Conservation (phyloP, 2,329 filamentous ascomycete species). For the Sporothrix protearum region DNA sequence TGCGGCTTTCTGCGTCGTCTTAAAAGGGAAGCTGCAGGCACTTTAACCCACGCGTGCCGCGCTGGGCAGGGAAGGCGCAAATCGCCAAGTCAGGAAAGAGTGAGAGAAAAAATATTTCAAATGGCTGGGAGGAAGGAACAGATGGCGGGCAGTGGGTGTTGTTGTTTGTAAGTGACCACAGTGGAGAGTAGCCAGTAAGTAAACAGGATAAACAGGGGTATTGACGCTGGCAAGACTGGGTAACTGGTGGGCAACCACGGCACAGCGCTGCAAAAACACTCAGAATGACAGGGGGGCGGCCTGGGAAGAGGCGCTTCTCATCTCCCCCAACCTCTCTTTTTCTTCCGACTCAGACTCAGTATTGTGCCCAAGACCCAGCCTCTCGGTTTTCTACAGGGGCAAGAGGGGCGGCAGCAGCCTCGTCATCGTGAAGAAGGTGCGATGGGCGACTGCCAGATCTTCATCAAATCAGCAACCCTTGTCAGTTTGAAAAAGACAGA, state of each 20-base stretch:
- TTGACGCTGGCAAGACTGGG: neutral
- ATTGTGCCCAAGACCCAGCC: conserved; percentile 17
- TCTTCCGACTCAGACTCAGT: no score
- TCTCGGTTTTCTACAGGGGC: conserved; percentile 18
- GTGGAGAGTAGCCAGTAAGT: conserved; percentile 9
- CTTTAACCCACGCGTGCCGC: conserved; percentile 15
- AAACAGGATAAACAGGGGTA: conserved; percentile 3
- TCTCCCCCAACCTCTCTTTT: conserved; percentile 24
- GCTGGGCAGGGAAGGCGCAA: conserved; percentile 15
- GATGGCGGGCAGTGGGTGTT: conserved; percentile 10
- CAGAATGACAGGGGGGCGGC: conserved; percentile 11
- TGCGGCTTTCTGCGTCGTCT: conserved; percentile 17
- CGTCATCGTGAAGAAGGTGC: conserved; percentile 8
- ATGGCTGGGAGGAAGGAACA: conserved; percentile 19
- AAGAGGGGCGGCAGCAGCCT: conserved; percentile 7
- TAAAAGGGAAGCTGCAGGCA: conserved; percentile 19
- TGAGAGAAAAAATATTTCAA: conserved; percentile 13
- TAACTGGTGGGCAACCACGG: neutral
- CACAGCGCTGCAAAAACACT: neutral
- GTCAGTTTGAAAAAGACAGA: neutral
- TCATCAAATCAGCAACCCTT: neutral
- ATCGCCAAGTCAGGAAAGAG: neutral
- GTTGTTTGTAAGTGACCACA: conserved; percentile 7
- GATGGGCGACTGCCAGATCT: neutral
- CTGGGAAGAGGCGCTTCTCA: conserved; percentile 14